Base-by-base conservation (phyloP, 2,329 filamentous ascomycete species). In the Dothistroma pini region DNA sequence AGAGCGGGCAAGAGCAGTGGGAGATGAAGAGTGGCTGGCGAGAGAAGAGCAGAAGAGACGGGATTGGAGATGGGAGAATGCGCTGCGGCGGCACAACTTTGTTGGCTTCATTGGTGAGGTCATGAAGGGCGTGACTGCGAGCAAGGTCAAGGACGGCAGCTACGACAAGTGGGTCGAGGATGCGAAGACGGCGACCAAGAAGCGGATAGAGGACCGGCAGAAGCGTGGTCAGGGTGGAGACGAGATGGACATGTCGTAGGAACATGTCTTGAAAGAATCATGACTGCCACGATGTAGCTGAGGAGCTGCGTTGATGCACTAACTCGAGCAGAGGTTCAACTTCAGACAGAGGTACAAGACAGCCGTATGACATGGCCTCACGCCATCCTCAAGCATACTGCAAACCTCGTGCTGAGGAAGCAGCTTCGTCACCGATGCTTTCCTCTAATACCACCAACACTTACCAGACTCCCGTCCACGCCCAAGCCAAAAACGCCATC, bases 11-110 rank as follows among this genome's bases (percentile, higher is more conserved):
- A 81, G 83, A 60, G 90, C 96, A 75, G 85, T 95, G 66, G 93
- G 93, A 51, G 95, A 99, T 77, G 74, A 78, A 49, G 93, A 96
- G 72, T 80, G 87, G 75, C 77, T 97, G 67, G 86, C 86, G 66
- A 81, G 88, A 57, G 93, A 97, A 81, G 86, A 93, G 79, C 82
- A 84, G 72, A 96, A 96, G 84, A 83, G 95, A 56, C 83, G 83
- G 60, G 89, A 88, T 66, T 99, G 95, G 95, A 84, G 87, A 73
- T 97, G 95, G 83, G 95, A 99, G 83, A 99, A 99, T 77, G 89
- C 92, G 11, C 80, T 99, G 71, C 80, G 95, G 63, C 81, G 90
- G 69, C 93, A 96, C 76, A 99, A 99, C 77, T 99, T 99, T 79
- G 90, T 99, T 0, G 93, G 92, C 0, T 97, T 99, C 71, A 89